A percentile compares a stretch with the other conserved stretches of the same genome.
These are phyloP conservation scores for Dalbergia oliveri DNA, from an alignment of 306 rosid species.

Conservation along the genomic window DNA sequence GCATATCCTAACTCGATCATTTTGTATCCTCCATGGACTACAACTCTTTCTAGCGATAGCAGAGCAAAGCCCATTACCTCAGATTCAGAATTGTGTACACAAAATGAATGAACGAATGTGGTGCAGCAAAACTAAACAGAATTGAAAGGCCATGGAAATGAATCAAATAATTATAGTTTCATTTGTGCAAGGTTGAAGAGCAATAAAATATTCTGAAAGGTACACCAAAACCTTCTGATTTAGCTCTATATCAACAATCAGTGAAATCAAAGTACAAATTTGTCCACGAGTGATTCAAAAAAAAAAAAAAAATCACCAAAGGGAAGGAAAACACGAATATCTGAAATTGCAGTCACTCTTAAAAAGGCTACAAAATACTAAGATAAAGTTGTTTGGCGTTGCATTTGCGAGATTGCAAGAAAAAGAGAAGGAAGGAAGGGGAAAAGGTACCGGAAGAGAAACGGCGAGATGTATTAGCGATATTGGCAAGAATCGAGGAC, in stretches of 20 bases:
- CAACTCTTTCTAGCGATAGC: background rate
- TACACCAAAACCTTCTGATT: background rate
- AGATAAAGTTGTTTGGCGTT: background rate
- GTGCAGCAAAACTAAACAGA: background rate
- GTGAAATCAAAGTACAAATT: too few species aligned
- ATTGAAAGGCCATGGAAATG: background rate
- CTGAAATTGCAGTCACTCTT: background rate
- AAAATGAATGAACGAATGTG: background rate
- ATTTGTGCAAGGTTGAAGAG: background rate
- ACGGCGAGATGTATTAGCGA: slow-evolving; percentile 22
- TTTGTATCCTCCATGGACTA: background rate
- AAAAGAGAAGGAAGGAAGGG: background rate
- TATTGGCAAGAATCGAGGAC: background rate
- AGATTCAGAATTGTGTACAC: background rate
- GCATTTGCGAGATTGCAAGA: background rate
- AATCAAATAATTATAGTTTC: background rate
- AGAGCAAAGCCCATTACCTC: background rate
- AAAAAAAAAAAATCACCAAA: background rate
- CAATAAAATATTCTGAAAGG: background rate
- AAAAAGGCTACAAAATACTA: background rate
- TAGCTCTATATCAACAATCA: background rate
- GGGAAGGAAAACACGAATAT: background rate
- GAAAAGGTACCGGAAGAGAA: slow-evolving; percentile 26
- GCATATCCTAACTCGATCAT: background rate
- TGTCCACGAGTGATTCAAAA: too few species aligned